Evolutionary conservation across 1,139 yeast genomes (phyloP).

Genomic region (Sugiyamaella pinicola): DNA sequence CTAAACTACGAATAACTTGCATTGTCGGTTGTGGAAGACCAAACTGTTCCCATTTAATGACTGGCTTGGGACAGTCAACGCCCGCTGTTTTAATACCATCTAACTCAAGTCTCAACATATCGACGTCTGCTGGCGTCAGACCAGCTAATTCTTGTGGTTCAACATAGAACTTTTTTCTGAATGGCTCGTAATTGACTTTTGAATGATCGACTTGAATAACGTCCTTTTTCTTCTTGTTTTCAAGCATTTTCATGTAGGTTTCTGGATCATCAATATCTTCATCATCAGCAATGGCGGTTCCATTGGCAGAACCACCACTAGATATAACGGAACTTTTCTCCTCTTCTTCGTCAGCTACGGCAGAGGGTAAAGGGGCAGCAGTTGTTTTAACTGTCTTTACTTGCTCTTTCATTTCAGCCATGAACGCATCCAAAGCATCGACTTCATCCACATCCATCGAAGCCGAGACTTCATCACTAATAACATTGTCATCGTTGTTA

Average conservation of each 20-base stretch:
- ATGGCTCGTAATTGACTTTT: slow-evolving; percentile 52
- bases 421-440: slow-evolving; percentile 47
- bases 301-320: no score
- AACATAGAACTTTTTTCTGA: slow-evolving; percentile 64
- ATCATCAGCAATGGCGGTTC: slow-evolving; percentile 36
- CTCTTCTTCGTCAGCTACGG: slow-evolving; percentile 33
- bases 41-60: slow-evolving; percentile 75
- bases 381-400: slow-evolving; percentile 20
- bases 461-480: not conserved
- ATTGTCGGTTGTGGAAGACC: slow-evolving; percentile 68
- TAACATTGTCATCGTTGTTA: slow-evolving; percentile 14
- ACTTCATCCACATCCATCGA: slow-evolving; percentile 33
- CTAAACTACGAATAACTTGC: slow-evolving; percentile 54
- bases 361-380: slow-evolving; percentile 25
- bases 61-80: slow-evolving; percentile 61
- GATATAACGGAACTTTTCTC: no score
- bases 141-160: slow-evolving; percentile 60
- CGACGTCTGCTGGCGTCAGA: slow-evolving; percentile 56
- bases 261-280: slow-evolving; percentile 36
- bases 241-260: slow-evolving; percentile 39
- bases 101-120: slow-evolving; percentile 53
- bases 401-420: slow-evolving; percentile 36
- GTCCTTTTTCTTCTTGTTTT: slow-evolving; percentile 48
- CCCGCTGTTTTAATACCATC: slow-evolving; percentile 72
- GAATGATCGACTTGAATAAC: slow-evolving; percentile 52